Evolutionary conservation across 2,329 filamentous ascomycete genomes (phyloP), one percentile per base, ranked within the genome.

Genomic region (Rasamsonia emersonii): DNA sequence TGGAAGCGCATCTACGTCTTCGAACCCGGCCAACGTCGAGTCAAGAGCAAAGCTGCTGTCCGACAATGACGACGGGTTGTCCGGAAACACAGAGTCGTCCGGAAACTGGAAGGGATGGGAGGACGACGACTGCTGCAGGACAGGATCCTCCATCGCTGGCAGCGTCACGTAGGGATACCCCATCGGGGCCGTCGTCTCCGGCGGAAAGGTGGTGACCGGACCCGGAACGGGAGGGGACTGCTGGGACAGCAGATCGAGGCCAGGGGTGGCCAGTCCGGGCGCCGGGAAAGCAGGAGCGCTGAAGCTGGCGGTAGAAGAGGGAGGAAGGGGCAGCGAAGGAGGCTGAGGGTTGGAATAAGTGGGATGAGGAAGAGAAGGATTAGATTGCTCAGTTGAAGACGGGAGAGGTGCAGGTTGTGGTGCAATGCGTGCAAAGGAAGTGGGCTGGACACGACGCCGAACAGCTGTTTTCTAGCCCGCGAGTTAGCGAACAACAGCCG

Each of bases 331-430:
- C 4, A 14, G 35, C 35, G 27, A 37, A 4, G 25, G 24, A 28
- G 23, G 35, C 17, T 28, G 19, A 8, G 13, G 24, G 26, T 17
- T 33, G 30, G 32, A 29, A 6, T 18, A 24, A 10, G 18, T 7
- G 20, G 20, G 7, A 8, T 7, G 7, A 8, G 3, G 28, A 30
- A 17, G 18, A 30, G 31, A 13, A 15, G 28, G 17, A 13, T 18
- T 30, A 33, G 30, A 30, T 33, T 30, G 37, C 32, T 36, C 37
- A 33, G 20, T 27, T 27, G 33, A 14, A 17, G 33, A 39, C 37
- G 37, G 37, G 37, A 39, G 37, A 32, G 37, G 26, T 35, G 30
- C 37, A 36, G 37, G 37, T 32, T 39, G 37, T 33, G 37, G 37
- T 39, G 37, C 37, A 39, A 39, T 39, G 33, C 37, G 37, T 30